A percentile compares a stretch with the other conserved stretches of the same genome.
Conservation (phyloP, 2,329 filamentous ascomycete species). For the Alternaria sp. region DNA sequence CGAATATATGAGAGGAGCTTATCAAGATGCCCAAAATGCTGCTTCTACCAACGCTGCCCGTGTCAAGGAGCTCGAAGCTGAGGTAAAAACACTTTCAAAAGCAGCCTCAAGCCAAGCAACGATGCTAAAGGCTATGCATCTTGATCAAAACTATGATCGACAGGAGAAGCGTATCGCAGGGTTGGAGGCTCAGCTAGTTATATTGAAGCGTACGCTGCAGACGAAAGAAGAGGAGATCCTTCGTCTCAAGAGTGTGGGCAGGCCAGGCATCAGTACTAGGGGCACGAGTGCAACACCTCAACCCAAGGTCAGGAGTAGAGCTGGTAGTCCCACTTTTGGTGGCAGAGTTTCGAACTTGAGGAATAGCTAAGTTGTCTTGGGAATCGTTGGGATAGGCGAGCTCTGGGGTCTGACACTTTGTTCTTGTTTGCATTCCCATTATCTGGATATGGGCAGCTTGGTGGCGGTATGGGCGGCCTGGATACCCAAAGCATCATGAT, state of each 20-base stretch:
- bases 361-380: constrained; percentile 18
- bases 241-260: constrained; percentile 29
- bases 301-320: constrained; percentile 39
- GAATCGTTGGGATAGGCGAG: background rate
- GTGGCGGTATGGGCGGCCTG: background rate
- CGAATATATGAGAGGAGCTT: constrained; percentile 66
- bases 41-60: constrained; percentile 22
- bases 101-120: constrained; percentile 31
- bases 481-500: background rate
- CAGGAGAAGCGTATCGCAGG: constrained; percentile 18
- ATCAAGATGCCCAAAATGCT: constrained; percentile 52
- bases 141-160: constrained; percentile 24
- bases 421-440: background rate
- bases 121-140: constrained; percentile 31
- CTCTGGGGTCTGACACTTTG: background rate
- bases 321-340: constrained; percentile 38
- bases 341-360: constrained; percentile 37
- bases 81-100: constrained; percentile 26
- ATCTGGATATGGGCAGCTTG: background rate
- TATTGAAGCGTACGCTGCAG: constrained; percentile 26
- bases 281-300: constrained; percentile 43
- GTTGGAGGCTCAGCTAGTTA: constrained; percentile 21
- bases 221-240: constrained; percentile 38
- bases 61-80: constrained; percentile 23
- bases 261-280: constrained; percentile 40